These are phyloP conservation scores for Galerina sulciceps DNA, from an alignment of 768 basidiomycete species.

Conservation along the genomic window DNA sequence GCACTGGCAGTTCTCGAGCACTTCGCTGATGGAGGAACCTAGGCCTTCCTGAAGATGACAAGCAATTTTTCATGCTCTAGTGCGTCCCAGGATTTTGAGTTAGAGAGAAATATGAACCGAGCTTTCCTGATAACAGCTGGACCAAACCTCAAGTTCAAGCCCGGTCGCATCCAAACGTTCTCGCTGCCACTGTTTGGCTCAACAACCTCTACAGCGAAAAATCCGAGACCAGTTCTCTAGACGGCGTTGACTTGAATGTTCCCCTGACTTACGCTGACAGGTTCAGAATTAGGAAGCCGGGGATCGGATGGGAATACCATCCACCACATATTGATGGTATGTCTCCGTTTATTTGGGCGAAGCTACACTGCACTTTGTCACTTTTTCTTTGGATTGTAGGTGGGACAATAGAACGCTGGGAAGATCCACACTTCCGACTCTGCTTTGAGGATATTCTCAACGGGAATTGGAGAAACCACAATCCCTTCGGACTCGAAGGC, in stretches of 20 bases:
- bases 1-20: not conserved
- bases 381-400: slow-evolving; percentile 39
- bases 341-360: not conserved
- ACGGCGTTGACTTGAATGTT: slow-evolving; percentile 62
- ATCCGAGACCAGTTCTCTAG: slow-evolving; percentile 31
- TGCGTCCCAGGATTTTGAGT: slow-evolving; percentile 28
- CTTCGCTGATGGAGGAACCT: not conserved
- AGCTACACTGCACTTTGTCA: not conserved
- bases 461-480: slow-evolving; percentile 67
- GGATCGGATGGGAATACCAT: slow-evolving; percentile 56
- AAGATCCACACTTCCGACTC: slow-evolving; percentile 58
- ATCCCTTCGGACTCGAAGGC: slow-evolving; percentile 66
- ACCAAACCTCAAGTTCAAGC: slow-evolving; percentile 65
- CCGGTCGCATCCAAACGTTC: slow-evolving; percentile 67
- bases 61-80: slow-evolving; percentile 80
- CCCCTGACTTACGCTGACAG: slow-evolving; percentile 76
- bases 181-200: slow-evolving; percentile 59
- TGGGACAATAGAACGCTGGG: slow-evolving; percentile 77
- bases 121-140: slow-evolving; percentile 30
- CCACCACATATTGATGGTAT: slow-evolving; percentile 47
- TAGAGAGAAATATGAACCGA: too few relatives aligned
- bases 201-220: slow-evolving; percentile 65
- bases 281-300: slow-evolving; percentile 75
- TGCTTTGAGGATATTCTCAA: slow-evolving; percentile 66
- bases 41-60: slow-evolving; percentile 62